Conservation (phyloP, 805 yeast species). For the Candida nanaspora region DNA sequence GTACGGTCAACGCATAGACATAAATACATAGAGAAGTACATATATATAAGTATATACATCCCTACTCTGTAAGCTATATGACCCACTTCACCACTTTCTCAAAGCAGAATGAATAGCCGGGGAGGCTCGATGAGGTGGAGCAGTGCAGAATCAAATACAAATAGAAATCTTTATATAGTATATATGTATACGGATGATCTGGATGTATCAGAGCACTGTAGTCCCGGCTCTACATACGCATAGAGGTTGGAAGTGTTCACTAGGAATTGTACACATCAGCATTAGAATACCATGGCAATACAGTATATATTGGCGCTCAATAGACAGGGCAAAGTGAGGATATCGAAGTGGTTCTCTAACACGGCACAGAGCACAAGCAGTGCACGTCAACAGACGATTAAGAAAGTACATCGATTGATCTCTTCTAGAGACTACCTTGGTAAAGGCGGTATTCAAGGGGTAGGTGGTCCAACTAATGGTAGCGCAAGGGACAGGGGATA, state of each 20-base stretch:
- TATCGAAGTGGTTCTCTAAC: slow-evolving; percentile 64
- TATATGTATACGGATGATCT: too few relatives aligned
- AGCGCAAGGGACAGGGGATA: not conserved
- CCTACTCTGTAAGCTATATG: too few relatives aligned
- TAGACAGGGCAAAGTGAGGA: slow-evolving; percentile 87
- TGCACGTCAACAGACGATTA: slow-evolving; percentile 26
- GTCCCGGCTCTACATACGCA: too few relatives aligned
- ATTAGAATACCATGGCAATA: slow-evolving; percentile 69
- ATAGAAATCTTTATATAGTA: not conserved
- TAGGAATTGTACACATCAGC: too few relatives aligned
- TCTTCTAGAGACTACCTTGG: slow-evolving; percentile 60
- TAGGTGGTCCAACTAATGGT: not conserved
- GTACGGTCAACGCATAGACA: too few relatives aligned
- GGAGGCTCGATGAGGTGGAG: not conserved
- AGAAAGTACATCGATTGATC: slow-evolving; percentile 70
- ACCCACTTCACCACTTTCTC: not conserved
- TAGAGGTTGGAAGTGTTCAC: too few relatives aligned
- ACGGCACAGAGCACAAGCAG: slow-evolving; percentile 29
- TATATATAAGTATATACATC: too few relatives aligned
- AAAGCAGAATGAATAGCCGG: not conserved
- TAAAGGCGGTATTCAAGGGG: not conserved
- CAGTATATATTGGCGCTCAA: slow-evolving; percentile 79
- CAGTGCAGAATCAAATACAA: not conserved
- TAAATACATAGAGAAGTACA: too few relatives aligned
- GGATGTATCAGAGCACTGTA: too few relatives aligned